phyloP scores from a whole-genome alignment of 176 grass and related monocot genomes.

The Paspalum notatum region DNA sequence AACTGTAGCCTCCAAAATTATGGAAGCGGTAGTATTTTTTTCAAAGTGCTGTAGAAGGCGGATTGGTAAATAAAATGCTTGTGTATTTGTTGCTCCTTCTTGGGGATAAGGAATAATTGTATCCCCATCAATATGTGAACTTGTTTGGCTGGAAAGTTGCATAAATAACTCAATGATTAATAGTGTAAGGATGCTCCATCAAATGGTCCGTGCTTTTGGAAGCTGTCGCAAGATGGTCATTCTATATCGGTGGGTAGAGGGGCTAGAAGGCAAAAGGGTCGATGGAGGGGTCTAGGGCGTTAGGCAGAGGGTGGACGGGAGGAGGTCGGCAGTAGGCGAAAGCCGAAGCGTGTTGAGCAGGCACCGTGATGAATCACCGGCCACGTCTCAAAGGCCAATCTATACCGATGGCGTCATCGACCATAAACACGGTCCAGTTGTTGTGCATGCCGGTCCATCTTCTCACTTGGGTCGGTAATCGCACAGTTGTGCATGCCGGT shows the following conservation, averaged over 20 bases:
- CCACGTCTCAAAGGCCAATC: neutral
- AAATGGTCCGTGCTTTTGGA: too few species aligned
- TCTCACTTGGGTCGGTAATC: too few species aligned
- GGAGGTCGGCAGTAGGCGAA: too few species aligned
- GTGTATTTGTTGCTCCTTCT: neutral
- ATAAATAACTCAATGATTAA: neutral
- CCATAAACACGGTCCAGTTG: too few species aligned
- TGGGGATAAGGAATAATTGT: neutral
- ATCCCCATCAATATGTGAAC: neutral
- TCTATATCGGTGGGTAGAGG: too few species aligned
- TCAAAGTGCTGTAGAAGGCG: neutral
- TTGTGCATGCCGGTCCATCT: too few species aligned
- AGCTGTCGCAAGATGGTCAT: too few species aligned
- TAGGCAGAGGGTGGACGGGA: too few species aligned
- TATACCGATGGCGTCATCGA: neutral
- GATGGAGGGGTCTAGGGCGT: too few species aligned
- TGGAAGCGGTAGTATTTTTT: conserved; percentile 19
- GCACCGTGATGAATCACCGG: conserved; percentile 12
- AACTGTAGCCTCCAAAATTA: conserved; percentile 24
- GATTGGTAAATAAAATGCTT: conserved; percentile 34
- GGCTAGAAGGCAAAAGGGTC: too few species aligned
- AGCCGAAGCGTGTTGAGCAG: neutral
- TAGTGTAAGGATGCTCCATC: too few species aligned
- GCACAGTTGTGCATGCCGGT: neutral
- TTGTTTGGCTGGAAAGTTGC: neutral